These are phyloP conservation scores for Purshia tridentata DNA, from an alignment of 306 rosid species.

Conservation along the genomic window DNA sequence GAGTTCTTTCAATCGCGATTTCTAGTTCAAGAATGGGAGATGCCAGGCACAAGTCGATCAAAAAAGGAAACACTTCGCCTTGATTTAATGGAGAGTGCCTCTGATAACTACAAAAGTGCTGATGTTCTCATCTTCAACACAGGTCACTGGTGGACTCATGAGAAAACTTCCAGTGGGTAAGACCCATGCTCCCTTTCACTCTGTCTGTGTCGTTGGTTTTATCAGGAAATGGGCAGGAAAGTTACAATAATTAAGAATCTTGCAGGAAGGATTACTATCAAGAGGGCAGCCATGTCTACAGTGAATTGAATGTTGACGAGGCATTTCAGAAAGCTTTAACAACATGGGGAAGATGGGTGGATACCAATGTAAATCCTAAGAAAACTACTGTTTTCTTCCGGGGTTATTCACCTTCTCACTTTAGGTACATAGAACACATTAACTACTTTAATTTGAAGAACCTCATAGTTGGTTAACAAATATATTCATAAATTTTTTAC, in stretches of 20 bases:
- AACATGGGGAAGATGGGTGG: slow-evolving; percentile 30
- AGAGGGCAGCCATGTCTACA: slow-evolving; percentile 26
- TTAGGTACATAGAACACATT: slow-evolving; percentile 17
- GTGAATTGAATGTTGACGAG: slow-evolving; percentile 17
- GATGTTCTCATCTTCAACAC: slow-evolving; percentile 32
- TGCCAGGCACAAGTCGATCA: slow-evolving; percentile 13
- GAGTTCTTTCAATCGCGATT: slow-evolving; percentile 34
- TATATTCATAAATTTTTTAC: background rate
- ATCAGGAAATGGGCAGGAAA: background rate
- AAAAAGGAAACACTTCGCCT: slow-evolving; percentile 32
- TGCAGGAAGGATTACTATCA: slow-evolving; percentile 33
- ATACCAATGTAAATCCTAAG: slow-evolving; percentile 18
- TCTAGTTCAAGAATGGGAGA: slow-evolving; percentile 31
- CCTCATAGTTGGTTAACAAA: background rate
- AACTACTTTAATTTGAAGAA: background rate
- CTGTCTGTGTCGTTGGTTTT: background rate
- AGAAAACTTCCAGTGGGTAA: slow-evolving; percentile 33
- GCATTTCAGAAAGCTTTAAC: slow-evolving; percentile 24
- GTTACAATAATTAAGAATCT: background rate
- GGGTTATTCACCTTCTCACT: slow-evolving; percentile 32
- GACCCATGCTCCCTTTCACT: background rate
- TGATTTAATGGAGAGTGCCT: slow-evolving; percentile 20
- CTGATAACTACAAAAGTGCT: slow-evolving; percentile 22
- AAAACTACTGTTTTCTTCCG: slow-evolving; percentile 28
- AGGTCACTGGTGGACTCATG: slow-evolving; percentile 40